Evolutionary conservation across 179 eudicot genomes (phyloP).

Genomic region (Carnegiea gigantea): DNA sequence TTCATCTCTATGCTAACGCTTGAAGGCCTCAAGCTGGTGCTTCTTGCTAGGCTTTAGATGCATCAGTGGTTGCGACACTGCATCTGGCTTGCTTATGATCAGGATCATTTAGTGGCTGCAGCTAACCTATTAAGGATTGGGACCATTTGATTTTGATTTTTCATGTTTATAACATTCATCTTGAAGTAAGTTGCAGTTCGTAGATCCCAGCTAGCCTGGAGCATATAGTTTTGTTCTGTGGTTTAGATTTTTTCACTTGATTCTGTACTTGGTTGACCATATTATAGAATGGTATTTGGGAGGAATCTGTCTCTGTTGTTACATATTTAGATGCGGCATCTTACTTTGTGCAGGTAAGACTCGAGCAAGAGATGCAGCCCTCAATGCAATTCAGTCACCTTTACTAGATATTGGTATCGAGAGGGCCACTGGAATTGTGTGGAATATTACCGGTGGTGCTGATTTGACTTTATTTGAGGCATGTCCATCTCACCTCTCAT

Average conservation of each 20-base stretch:
- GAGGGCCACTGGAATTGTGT: conserved; percentile 97
- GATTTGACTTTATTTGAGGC: conserved; percentile 94
- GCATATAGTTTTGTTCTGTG: background rate
- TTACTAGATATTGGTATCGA: conserved; percentile 91
- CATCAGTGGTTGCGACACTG: too few species aligned
- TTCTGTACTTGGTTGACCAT: background rate
- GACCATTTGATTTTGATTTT: too few species aligned
- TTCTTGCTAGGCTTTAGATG: too few species aligned
- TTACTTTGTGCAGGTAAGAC: conserved; percentile 59
- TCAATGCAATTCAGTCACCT: conserved; percentile 94
- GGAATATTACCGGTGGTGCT: conserved; percentile 96
- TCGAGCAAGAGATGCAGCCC: conserved; percentile 98
- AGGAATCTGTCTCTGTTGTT: conserved; percentile 12
- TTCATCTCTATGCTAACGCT: too few species aligned
- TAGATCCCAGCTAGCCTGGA: too few species aligned
- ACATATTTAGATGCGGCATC: background rate
- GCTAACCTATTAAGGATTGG: too few species aligned
- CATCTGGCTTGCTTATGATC: too few species aligned
- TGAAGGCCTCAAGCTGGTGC: too few species aligned
- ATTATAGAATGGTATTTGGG: background rate
- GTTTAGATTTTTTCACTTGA: background rate
- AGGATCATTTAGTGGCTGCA: too few species aligned
- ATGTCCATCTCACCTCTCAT: conserved; percentile 25
- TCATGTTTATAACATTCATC: too few species aligned
- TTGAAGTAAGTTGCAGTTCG: too few species aligned